Evolutionary conservation across 2,329 filamentous ascomycete species (phyloP), one percentile per base, ranked within the genome.

Genomic region (Leptoxyphium fumago): DNA sequence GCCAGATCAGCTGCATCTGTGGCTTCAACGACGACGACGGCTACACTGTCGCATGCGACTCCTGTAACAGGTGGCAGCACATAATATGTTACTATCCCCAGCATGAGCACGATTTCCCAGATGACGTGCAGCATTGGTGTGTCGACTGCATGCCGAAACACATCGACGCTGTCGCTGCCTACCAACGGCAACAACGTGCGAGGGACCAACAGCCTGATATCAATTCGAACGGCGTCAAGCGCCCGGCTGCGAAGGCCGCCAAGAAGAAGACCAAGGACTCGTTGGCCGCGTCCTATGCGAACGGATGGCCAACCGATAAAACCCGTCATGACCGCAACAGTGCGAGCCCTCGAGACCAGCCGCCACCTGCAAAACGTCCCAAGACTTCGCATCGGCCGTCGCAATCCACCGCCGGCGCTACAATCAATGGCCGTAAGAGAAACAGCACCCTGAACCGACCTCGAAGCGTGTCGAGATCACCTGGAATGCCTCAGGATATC

Each of bases 1-100:
- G 93, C 64, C 93, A 85, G 47, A 95, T 96, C 70, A 94, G 93
- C 72, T 98, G 91, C 75, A 94, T 96, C 56, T 98, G 91, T 68
- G 80, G 80, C 62, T 95, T 83, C 65, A 71, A 78, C 62, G 87
- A 94, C 69, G 91, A 98, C 72, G 91, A 98, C 71, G 91, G 91
- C 65, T 89, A 85, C 65, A 98, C 91, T 47, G 93, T 98, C 49
- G 86, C 88, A 65, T 98, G 91, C 72, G 91, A 96, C 62, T 77
- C 74, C 46, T 98, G 91, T 72, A 84, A 94, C 61, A 91, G 87
- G 41, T 98, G 91, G 91, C 91, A 98, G 66, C 91, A 98, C 65
- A 94, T 94, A 56, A 81, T 87, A 61, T 98, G 91, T 67, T 96
- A 94, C 67, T 96, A 96, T 62, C 84, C 85, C 55, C 75, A 77